These are phyloP conservation scores for Grifola frondosa DNA, from an alignment of 1,284 basidiomycete genomes.

Conservation along the genomic window DNA sequence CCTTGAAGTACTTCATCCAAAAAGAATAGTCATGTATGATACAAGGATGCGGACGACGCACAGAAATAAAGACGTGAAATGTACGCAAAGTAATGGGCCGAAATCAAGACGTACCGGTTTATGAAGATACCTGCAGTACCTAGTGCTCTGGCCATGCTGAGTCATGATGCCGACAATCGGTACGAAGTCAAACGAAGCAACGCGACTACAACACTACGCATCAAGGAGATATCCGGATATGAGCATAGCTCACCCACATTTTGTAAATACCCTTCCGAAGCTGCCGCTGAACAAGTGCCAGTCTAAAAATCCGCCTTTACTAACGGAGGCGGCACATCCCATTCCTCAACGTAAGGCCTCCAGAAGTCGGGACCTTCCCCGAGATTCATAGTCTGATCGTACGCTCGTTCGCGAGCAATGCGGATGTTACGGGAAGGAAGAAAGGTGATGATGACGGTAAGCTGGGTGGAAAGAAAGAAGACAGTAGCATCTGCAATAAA, in stretches of 20 bases:
- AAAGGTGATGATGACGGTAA: constrained; percentile 72
- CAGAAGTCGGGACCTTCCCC: constrained; percentile 83
- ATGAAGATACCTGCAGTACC: constrained; percentile 72
- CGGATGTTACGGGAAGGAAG: constrained; percentile 76
- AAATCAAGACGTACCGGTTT: constrained; percentile 47
- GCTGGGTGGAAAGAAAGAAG: constrained; percentile 69
- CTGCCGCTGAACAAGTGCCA: constrained; percentile 44
- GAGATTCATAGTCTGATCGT: constrained; percentile 74
- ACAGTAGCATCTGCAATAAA: constrained; percentile 65
- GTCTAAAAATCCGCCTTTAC: constrained; percentile 35
- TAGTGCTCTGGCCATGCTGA: constrained; percentile 67
- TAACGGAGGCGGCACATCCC: constrained; percentile 65
- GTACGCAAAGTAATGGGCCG: neutral
- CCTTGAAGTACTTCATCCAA: constrained; percentile 65
- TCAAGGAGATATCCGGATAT: neutral
- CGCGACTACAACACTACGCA: constrained; percentile 64
- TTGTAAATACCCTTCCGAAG: constrained; percentile 50
- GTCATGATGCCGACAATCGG: constrained; percentile 67
- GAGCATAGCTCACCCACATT: constrained; percentile 21
- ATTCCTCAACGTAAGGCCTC: constrained; percentile 86
- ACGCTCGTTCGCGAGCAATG: constrained; percentile 75
- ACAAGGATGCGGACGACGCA: too few species aligned
- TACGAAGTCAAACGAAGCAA: constrained; percentile 66
- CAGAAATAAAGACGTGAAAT: neutral
- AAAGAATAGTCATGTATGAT: neutral